Evolutionary conservation across 2,329 filamentous ascomycete genomes (phyloP).

Genomic region (Daldinia eschscholtzii): DNA sequence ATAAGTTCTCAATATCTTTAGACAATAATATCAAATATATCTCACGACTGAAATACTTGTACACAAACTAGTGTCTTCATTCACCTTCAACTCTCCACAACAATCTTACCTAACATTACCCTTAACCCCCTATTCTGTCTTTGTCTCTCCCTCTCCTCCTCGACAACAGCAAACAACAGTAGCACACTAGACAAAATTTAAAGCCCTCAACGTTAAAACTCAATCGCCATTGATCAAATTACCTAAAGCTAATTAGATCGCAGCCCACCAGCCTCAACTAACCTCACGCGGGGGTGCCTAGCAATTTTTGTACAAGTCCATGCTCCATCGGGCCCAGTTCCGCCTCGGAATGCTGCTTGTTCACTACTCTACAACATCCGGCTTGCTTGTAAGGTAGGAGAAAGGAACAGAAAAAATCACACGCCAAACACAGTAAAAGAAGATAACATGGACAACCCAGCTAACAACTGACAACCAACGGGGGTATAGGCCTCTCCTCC

Average conservation of each 20-base stretch:
- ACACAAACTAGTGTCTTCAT: too few relatives aligned
- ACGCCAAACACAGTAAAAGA: background rate
- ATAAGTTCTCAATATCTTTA: too few relatives aligned
- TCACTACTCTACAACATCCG: background rate
- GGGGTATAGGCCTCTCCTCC: constrained; percentile 10
- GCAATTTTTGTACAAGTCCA: constrained; percentile 4
- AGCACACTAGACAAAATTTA: background rate
- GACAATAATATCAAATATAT: too few relatives aligned
- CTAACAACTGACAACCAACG: constrained; percentile 3
- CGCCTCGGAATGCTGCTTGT: background rate
- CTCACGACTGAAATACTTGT: too few relatives aligned
- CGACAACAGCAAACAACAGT: background rate
- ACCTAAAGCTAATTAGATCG: constrained; percentile 10
- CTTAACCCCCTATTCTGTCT: background rate
- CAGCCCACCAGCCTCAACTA: background rate
- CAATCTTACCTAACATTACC: too few relatives aligned
- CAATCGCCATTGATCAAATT: constrained; percentile 15
- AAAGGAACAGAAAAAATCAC: background rate
- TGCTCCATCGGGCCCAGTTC: background rate
- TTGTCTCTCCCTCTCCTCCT: too few relatives aligned
- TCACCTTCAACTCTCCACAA: too few relatives aligned
- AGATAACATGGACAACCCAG: background rate
- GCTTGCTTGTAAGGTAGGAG: background rate
- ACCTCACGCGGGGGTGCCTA: background rate
- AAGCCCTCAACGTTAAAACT: background rate